Evolutionary conservation across 2,329 filamentous ascomycete genomes (phyloP).

Genomic region (Penicillium glabrum): DNA sequence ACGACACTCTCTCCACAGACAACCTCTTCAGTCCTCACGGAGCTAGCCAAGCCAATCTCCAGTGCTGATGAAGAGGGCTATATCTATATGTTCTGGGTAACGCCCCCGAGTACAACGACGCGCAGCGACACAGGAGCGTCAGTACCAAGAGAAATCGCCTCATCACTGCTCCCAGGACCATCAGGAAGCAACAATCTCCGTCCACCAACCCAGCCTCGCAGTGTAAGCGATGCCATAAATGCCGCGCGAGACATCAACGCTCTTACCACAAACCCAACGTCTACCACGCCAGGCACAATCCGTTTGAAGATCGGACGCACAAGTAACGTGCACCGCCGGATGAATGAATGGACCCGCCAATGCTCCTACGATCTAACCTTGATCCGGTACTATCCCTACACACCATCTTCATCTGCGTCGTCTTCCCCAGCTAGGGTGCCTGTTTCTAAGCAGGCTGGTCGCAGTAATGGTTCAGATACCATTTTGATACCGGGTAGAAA

Average conservation of each 20-base stretch:
- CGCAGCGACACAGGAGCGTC: slow-evolving; percentile 39
- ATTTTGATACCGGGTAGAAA: slow-evolving; percentile 53
- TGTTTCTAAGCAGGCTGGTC: neutral
- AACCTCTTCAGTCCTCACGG: slow-evolving; percentile 68
- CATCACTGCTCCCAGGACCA: slow-evolving; percentile 56
- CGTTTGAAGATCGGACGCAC: slow-evolving; percentile 66
- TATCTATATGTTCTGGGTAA: slow-evolving; percentile 99
- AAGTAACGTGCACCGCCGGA: slow-evolving; percentile 81
- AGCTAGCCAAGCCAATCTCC: slow-evolving; percentile 75
- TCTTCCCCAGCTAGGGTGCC: slow-evolving; percentile 14
- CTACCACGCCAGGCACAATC: slow-evolving; percentile 57
- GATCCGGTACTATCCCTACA: slow-evolving; percentile 87
- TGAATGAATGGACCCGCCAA: slow-evolving; percentile 92
- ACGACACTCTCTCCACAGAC: slow-evolving; percentile 64
- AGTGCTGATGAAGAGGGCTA: slow-evolving; percentile 78
- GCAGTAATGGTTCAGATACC: slow-evolving; percentile 1
- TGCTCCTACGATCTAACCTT: slow-evolving; percentile 87
- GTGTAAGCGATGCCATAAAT: slow-evolving; percentile 38
- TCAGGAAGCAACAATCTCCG: slow-evolving; percentile 15
- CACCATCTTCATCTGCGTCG: slow-evolving; percentile 24
- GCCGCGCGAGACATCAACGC: slow-evolving; percentile 37
- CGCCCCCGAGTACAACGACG: slow-evolving; percentile 56
- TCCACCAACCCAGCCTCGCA: slow-evolving; percentile 25
- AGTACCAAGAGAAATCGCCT: slow-evolving; percentile 59
- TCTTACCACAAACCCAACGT: slow-evolving; percentile 29